A percentile compares a stretch with the other conserved stretches of the same genome.
Evolutionary conservation across 257 asterid genomes (phyloP).

Genomic region (Scutellaria minor): DNA sequence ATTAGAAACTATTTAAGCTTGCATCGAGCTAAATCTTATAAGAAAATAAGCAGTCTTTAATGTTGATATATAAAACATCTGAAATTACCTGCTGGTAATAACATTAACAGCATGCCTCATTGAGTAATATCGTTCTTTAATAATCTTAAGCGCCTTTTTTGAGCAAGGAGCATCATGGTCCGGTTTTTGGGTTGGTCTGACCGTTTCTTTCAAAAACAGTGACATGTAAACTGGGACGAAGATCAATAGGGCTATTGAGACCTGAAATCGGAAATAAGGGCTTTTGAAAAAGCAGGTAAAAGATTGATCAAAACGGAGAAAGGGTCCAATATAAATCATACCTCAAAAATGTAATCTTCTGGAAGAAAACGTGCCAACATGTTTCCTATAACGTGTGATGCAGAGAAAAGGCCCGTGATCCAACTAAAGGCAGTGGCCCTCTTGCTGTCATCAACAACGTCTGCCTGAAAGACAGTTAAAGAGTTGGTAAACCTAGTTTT

Average conservation of each 20-base stretch:
- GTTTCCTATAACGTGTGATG: conserved; percentile 87
- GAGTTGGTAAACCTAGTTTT: conserved; percentile 11
- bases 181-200: conserved; percentile 44
- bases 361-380: conserved; percentile 87
- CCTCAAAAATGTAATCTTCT: conserved; percentile 68
- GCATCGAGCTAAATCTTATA: neutral
- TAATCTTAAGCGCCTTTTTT: conserved; percentile 57
- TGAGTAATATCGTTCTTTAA: conserved; percentile 62
- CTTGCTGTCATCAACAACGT: conserved; percentile 62
- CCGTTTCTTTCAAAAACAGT: conserved; percentile 73
- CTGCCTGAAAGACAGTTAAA: conserved; percentile 63
- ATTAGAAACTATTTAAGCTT: conserved; percentile 19
- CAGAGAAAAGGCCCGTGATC: conserved; percentile 90
- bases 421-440: conserved; percentile 88
- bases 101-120: conserved; percentile 72
- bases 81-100: conserved; percentile 63
- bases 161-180: conserved; percentile 42
- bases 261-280: conserved; percentile 53
- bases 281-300: conserved; percentile 13
- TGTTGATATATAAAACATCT: neutral
- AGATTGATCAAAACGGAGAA: conserved; percentile 3
- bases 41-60: neutral
- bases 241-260: conserved; percentile 69
- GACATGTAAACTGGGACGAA: conserved; percentile 71
- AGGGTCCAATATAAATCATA: conserved; percentile 35